Conservation (phyloP, 305 asterid genomes). For the Fraxinus baroniana region DNA sequence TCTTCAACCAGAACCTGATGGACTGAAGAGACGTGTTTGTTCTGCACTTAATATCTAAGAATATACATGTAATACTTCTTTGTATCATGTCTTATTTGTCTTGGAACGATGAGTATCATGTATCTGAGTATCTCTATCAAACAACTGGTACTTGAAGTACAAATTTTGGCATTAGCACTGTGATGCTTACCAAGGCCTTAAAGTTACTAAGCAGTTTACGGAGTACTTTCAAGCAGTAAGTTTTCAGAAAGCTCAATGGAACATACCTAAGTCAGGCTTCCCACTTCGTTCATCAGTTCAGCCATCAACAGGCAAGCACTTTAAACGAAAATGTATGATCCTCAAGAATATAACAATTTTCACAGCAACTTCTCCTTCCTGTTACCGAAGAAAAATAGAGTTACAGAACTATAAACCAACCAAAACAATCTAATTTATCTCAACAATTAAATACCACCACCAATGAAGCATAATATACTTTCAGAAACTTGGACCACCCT, state of each 20-base stretch:
- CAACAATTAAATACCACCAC: not conserved
- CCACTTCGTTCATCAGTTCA: not conserved
- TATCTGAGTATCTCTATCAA: not conserved
- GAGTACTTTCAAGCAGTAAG: not conserved
- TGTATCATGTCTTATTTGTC: not conserved
- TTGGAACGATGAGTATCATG: not conserved
- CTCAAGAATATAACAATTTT: not conserved
- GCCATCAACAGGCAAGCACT: not conserved
- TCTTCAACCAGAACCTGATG: not conserved
- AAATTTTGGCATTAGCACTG: not conserved
- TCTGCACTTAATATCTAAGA: not conserved
- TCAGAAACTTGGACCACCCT: not conserved
- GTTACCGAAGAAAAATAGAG: not conserved
- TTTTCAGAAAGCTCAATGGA: not conserved
- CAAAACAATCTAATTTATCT: not conserved
- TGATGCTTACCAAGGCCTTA: not conserved
- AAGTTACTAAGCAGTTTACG: not conserved
- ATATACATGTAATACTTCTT: not conserved
- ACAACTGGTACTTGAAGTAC: not conserved
- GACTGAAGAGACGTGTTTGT: not conserved
- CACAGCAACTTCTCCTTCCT: not conserved
- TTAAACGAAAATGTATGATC: not conserved
- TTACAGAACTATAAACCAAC: not conserved
- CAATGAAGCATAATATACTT: not conserved
- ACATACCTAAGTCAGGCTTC: constrained; percentile 3